phyloP scores from a whole-genome alignment of 805 yeast genomes.

The Schwanniomyces polymorphus region DNA sequence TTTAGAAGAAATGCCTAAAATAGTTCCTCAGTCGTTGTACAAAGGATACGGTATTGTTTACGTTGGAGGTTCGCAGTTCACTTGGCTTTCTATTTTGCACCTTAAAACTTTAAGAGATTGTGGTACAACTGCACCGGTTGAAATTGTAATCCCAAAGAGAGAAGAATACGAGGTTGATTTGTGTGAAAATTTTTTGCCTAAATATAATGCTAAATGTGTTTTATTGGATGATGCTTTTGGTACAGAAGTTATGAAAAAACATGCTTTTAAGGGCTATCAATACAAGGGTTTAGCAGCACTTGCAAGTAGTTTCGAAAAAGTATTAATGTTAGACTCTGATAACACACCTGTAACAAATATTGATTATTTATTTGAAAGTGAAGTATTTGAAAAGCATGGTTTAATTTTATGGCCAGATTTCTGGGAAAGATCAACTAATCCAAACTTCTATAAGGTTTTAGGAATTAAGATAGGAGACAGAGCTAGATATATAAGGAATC shows the following conservation, averaged over 20 bases:
- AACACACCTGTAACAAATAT: slow-evolving; percentile 30
- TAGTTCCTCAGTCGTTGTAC: slow-evolving; percentile 16
- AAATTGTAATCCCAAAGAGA: slow-evolving; percentile 34
- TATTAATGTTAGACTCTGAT: slow-evolving; percentile 35
- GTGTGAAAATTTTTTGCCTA: slow-evolving; percentile 62
- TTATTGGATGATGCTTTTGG: slow-evolving; percentile 55
- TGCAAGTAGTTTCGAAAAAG: slow-evolving; percentile 33
- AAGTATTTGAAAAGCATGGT: slow-evolving; percentile 27
- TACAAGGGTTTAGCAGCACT: slow-evolving; percentile 54
- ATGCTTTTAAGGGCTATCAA: slow-evolving; percentile 62
- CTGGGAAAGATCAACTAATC: slow-evolving; percentile 39
- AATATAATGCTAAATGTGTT: slow-evolving; percentile 65
- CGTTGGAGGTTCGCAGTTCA: slow-evolving; percentile 35
- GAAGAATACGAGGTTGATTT: slow-evolving; percentile 32
- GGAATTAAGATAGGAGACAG: slow-evolving; percentile 30
- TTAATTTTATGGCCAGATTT: slow-evolving; percentile 46
- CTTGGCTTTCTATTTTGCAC: slow-evolving; percentile 36
- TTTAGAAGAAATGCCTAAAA: slow-evolving; percentile 20
- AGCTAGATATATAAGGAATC: slow-evolving; percentile 26
- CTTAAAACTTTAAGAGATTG: slow-evolving; percentile 31
- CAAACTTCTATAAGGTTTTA: slow-evolving; percentile 35
- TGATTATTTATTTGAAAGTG: slow-evolving; percentile 27
- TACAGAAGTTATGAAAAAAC: slow-evolving; percentile 36
- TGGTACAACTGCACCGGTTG: slow-evolving; percentile 40
- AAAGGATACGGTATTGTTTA: slow-evolving; percentile 30